Percentiles rank a stretch among this genome's conserved stretches.
Conservation (phyloP, 2,329 filamentous ascomycete species). For the Colletotrichum salicis region DNA sequence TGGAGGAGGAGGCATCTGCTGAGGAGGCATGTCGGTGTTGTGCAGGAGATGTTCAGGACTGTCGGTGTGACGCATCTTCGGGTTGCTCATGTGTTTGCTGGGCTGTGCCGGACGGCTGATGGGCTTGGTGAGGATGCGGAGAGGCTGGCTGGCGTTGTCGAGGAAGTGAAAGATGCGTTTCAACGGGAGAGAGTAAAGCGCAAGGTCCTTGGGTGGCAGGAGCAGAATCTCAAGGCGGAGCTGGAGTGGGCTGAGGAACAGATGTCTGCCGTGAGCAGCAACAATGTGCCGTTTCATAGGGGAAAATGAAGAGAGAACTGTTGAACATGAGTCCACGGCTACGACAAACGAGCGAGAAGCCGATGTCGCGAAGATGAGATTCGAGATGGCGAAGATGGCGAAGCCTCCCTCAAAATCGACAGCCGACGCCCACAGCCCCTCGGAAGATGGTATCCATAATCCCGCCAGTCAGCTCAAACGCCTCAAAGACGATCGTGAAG, state of each 20-base stretch:
- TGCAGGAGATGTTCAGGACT: not conserved
- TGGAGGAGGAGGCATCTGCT: not conserved
- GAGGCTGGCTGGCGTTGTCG: not conserved
- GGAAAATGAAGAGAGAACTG: no score
- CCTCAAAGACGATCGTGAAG: not conserved
- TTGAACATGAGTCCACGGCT: not conserved
- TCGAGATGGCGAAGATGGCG: not conserved
- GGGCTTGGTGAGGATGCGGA: not conserved
- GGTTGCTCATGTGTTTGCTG: not conserved
- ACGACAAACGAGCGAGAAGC: not conserved
- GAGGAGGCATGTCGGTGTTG: not conserved
- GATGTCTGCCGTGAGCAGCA: not conserved
- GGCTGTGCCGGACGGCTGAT: not conserved
- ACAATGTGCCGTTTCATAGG: no score
- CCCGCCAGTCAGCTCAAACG: not conserved
- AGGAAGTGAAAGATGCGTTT: not conserved
- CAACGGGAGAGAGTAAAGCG: not conserved
- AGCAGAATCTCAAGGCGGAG: not conserved
- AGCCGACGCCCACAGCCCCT: not conserved
- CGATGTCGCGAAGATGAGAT: not conserved
- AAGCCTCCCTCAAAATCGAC: not conserved
- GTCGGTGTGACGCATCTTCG: not conserved
- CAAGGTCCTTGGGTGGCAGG: not conserved
- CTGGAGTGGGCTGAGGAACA: not conserved
- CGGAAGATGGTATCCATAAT: not conserved